Evolutionary conservation across 352 stramenopile species (phyloP), one percentile per base, ranked within the genome.

Genomic region (Thraustochytrium striatum): DNA sequence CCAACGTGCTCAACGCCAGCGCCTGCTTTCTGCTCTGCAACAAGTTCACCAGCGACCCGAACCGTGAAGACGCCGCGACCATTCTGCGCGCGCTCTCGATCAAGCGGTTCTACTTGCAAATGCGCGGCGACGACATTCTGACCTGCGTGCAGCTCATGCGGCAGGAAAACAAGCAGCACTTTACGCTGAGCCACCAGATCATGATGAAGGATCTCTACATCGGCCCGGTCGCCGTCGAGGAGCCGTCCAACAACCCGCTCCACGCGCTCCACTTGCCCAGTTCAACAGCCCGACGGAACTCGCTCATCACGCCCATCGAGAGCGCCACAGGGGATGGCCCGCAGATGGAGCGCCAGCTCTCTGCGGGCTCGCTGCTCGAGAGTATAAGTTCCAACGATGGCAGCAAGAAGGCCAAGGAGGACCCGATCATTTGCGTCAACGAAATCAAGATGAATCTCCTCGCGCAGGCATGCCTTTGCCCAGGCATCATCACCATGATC

Each of bases 361-460:
- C n/a, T n/a, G n/a, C n/a, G n/a, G n/a, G n/a, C n/a, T n/a, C n/a
- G n/a, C n/a, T n/a, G n/a, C n/a, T n/a, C n/a, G n/a, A n/a, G n/a
- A n/a, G n/a, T n/a, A n/a, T 47, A 59, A n/a, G 52, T 59, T 25
- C 19, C 52, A 8, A 59, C 9, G 21, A 59, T 33, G 52, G 25
- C 52, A 25, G n/a, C 21, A 3, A 7, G 16, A 35, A 70, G 43
- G 16, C 65, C 16, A 55, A 61, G 35, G 28, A 58, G 52, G 65
- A 75, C 65, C 44, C 65, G 28, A 25, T 75, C 50, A 33, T 75
- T 35, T 75, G 65, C 52, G 65, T 75, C 7, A 75, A 75, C 32
- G 44, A 75, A 28, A 75, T 75, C n/a, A 75, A 75, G 30, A 75
- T 75, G 65, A 58, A 61, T 32, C 65, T 75, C n/a, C 52, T 75